Conservation (phyloP, 345 rosid genomes). For the Syzygium aqueum region DNA sequence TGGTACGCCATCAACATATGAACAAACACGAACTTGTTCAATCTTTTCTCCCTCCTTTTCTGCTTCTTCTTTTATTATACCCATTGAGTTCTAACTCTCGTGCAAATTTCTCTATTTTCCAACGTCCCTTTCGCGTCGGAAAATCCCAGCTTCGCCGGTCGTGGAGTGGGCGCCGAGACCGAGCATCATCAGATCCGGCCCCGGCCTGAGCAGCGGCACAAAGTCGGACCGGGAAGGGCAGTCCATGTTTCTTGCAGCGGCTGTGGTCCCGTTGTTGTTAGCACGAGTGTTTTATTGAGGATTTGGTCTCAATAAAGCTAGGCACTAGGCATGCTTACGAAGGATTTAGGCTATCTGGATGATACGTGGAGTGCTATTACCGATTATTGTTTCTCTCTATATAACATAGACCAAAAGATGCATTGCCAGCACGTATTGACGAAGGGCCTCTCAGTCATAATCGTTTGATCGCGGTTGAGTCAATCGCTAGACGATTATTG, state of each 20-base stretch:
- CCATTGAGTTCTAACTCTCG: background rate
- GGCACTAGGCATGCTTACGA: background rate
- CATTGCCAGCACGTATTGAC: background rate
- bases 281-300: background rate
- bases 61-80: background rate
- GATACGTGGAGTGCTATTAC: background rate
- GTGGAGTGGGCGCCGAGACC: background rate
- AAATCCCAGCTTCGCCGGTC: background rate
- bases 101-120: background rate
- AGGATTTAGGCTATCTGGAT: background rate
- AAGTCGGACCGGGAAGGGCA: background rate
- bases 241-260: background rate
- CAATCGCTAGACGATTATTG: background rate
- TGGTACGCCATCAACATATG: background rate
- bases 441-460: background rate
- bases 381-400: background rate
- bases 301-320: background rate
- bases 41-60: background rate
- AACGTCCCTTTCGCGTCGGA: background rate
- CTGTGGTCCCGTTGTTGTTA: background rate
- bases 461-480: background rate
- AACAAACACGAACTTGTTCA: background rate
- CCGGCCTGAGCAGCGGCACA: background rate
- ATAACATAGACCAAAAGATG: background rate
- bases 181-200: background rate